Evolutionary conservation across 805 yeast species (phyloP).

Genomic region (Kodamaea kakaduensis): DNA sequence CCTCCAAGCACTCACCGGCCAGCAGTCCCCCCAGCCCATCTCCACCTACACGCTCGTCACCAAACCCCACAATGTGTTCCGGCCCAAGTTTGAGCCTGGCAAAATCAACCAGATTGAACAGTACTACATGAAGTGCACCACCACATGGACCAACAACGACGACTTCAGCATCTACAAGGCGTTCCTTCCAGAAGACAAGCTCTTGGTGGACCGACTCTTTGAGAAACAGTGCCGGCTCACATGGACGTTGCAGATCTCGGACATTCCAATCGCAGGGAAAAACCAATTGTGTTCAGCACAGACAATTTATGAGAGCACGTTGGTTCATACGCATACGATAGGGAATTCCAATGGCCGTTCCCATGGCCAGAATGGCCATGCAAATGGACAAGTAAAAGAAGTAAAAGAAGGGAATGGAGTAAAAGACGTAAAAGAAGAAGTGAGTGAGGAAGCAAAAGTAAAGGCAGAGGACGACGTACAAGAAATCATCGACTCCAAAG

Average conservation of each 20-base stretch:
- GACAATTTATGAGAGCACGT: conserved; percentile 59
- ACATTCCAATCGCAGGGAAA: conserved; percentile 75
- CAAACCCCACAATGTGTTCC: conserved; percentile 48
- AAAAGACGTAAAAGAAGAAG: conserved; percentile 1
- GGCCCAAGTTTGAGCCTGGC: conserved; percentile 52
- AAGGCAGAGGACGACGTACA: conserved; percentile 4
- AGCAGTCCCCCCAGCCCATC: conserved; percentile 40
- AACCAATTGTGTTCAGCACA: conserved; percentile 57
- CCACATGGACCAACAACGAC: conserved; percentile 41
- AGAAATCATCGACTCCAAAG: conserved; percentile 24
- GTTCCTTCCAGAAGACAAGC: conserved; percentile 15
- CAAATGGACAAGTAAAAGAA: conserved; percentile 18
- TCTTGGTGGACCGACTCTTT: conserved; percentile 30
- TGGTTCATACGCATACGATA: conserved; percentile 46
- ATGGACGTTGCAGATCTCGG: conserved; percentile 66
- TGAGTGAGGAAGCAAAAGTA: too few relatives aligned
- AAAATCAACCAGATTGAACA: conserved; percentile 57
- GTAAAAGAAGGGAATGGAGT: conserved; percentile 2
- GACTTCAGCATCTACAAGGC: conserved; percentile 26
- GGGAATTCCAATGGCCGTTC: too few relatives aligned
- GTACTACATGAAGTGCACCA: conserved; percentile 46
- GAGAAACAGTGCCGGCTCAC: conserved; percentile 17
- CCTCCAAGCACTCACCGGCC: conserved; percentile 50
- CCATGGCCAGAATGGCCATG: too few relatives aligned
- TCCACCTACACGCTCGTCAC: conserved; percentile 48